Evolutionary conservation across 345 rosid genomes (phyloP).

Genomic region (Fremontodendron californicum): DNA sequence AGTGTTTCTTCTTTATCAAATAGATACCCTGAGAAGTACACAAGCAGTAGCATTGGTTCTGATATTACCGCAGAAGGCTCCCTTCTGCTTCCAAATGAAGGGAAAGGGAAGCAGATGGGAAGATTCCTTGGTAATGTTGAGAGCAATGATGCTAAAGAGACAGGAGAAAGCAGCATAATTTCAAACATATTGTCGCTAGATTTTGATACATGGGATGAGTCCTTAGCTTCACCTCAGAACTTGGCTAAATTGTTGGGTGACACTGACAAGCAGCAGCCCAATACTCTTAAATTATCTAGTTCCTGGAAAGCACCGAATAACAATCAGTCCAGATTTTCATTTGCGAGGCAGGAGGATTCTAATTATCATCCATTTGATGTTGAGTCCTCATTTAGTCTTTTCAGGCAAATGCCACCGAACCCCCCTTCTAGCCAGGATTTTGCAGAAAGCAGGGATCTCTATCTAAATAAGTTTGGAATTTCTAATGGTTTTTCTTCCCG

Average conservation of each 20-base stretch:
- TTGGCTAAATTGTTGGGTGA: conserved; percentile 58
- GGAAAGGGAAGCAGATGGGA: conserved; percentile 26
- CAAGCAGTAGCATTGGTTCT: conserved; percentile 29
- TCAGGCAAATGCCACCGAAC: conserved; percentile 38
- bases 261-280: conserved; percentile 39
- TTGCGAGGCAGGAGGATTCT: conserved; percentile 69
- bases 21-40: conserved; percentile 43
- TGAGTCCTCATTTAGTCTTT: conserved; percentile 30
- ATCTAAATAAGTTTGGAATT: conserved; percentile 38
- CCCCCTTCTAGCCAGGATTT: conserved; percentile 37
- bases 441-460: conserved; percentile 36
- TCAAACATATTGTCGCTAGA: conserved; percentile 76
- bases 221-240: conserved; percentile 59
- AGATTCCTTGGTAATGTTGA: conserved; percentile 23
- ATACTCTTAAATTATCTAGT: conserved; percentile 37
- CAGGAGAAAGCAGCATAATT: conserved; percentile 65
- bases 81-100: conserved; percentile 33
- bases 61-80: conserved; percentile 33
- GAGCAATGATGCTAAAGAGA: conserved; percentile 26
- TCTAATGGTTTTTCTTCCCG: conserved; percentile 47
- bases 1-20: conserved; percentile 33
- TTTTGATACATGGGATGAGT: conserved; percentile 75
- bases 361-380: conserved; percentile 38
- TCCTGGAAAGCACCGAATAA: conserved; percentile 55
- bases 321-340: conserved; percentile 78